Base-by-base conservation (phyloP, 257 asterid genomes). In the Ehretia macrophylla region DNA sequence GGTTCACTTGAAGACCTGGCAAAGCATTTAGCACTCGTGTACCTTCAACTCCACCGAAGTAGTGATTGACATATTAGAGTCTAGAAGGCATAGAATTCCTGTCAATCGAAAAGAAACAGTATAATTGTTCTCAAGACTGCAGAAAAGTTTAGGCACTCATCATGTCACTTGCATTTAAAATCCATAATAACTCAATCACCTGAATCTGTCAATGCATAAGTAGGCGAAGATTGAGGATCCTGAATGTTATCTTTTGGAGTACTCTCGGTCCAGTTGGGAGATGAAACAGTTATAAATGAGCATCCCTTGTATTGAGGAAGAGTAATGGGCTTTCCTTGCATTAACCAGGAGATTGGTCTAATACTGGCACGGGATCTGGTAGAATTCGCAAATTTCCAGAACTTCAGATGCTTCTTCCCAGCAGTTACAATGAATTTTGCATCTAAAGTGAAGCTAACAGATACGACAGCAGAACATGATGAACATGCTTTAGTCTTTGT, bases 21-120 rank as follows among this genome's bases (percentile, higher is more conserved):
- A 48, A 5, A 35, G 49, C 46, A 48, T 35, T 32, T 49, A 48
- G 47, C 51, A 59, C 23, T 23, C 45, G 32, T 71, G 51, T 78
- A 85, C 95, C 91, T 85, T 75, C 68, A 85, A 72, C 45, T 83
- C 77, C 76, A 81, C 88, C 2, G 74, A 67, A 52, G 73, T 83
- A 52, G 64, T 68, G 52, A 79, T 67, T 32, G 81, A 55, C 53
- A 80, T 71, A 63, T 77, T 80, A 32, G 75, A 73, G 66, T 62
- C 65, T 38, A 85, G 70, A 83, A 73, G 65, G 75, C 77, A 83
- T 68, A 85, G 70, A 57, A 75, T 76, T 72, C 95, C 95, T 85
- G 72, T 42, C 16, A 77, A 69, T 45, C 67, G 21, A 39, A 59
- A 42, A 45, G 52, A 21, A 32, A 22, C 60, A 8, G 32, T n/a